A percentile compares a stretch with the other conserved stretches of the same genome.
These are phyloP conservation scores for Phascolomyces articulosus DNA, from an alignment of 371 early-diverging fungal genomes.

Conservation along the genomic window DNA sequence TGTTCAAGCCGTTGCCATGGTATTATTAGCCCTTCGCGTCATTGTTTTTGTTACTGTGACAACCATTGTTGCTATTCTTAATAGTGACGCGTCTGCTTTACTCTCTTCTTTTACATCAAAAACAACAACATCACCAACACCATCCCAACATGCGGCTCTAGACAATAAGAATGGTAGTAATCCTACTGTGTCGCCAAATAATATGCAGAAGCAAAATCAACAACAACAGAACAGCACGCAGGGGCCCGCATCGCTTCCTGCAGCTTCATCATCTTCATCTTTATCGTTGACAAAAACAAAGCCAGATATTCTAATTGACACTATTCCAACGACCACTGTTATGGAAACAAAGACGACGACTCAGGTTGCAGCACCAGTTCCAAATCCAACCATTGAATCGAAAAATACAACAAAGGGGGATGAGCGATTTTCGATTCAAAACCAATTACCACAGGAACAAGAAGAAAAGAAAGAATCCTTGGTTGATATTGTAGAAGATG, in stretches of 20 bases:
- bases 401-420: too few species aligned
- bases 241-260: neutral
- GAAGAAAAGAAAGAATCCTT: too few species aligned
- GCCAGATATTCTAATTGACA: neutral
- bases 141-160: neutral
- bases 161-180: too few species aligned
- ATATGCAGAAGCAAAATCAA: constrained; percentile 1
- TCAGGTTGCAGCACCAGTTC: too few species aligned
- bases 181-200: neutral
- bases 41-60: constrained; percentile 4
- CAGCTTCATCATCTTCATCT: neutral
- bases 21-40: neutral
- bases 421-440: too few species aligned
- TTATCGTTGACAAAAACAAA: neutral
- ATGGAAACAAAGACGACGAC: neutral
- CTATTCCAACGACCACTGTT: neutral
- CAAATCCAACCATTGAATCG: too few species aligned
- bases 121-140: neutral
- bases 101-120: neutral
- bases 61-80: neutral
- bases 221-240: neutral
- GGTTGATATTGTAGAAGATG: too few species aligned
- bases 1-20: neutral
- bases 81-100: neutral
- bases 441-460: too few species aligned